phyloP scores from a whole-genome alignment of 371 early-diverging fungal genomes.

The Coemansia sp. region DNA sequence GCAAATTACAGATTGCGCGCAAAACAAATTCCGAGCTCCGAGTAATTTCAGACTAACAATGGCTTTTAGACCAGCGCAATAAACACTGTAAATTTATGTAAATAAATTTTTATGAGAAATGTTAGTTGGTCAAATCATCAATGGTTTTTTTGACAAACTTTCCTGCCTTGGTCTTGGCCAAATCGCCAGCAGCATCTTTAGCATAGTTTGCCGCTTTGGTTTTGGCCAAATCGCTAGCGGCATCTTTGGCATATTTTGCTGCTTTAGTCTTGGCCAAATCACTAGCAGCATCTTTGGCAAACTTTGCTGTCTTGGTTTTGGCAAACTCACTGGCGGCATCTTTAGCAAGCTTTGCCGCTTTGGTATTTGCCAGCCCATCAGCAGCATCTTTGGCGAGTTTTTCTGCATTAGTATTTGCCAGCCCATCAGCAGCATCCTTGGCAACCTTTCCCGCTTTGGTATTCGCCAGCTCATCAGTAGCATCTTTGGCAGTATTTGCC shows the following conservation, averaged over 20 bases:
- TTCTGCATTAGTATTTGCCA: conserved; percentile 8
- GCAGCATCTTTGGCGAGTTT: not conserved
- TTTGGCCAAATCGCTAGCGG: not conserved
- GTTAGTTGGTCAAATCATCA: not conserved
- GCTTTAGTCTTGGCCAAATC: conserved; percentile 5
- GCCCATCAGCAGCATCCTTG: not conserved
- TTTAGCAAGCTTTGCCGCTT: conserved; percentile 6
- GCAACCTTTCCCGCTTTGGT: conserved; percentile 9
- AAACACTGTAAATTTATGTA: not conserved
- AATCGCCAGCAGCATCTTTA: not conserved
- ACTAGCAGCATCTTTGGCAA: not conserved
- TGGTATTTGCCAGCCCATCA: not conserved
- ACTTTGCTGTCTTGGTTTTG: not conserved
- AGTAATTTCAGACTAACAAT: not conserved
- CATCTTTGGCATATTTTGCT: not conserved
- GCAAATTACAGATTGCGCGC: not conserved
- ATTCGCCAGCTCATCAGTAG: not conserved
- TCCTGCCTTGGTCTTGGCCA: conserved; percentile 10
- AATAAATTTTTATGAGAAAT: not conserved
- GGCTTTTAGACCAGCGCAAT: not conserved
- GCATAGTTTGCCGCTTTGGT: conserved; percentile 10
- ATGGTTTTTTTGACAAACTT: not conserved
- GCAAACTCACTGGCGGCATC: not conserved
- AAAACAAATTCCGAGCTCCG: not conserved
- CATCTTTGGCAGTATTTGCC: not conserved